Conservation (phyloP, 2,329 filamentous ascomycete genomes). For the Botrytis hyacinthi region DNA sequence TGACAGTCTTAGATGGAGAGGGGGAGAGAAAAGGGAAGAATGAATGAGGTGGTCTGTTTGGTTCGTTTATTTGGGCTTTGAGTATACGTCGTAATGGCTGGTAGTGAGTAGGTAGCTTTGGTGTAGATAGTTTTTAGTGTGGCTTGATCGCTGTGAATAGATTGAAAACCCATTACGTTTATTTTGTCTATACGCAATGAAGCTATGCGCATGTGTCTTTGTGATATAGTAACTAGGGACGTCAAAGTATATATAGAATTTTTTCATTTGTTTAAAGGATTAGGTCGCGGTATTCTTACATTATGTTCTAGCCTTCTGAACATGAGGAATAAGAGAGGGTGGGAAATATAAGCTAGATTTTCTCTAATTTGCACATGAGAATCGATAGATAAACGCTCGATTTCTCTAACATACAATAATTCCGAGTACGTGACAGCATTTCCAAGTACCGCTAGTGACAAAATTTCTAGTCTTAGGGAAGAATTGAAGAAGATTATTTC, state of each 20-base stretch:
- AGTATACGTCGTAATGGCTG: neutral
- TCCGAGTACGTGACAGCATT: neutral
- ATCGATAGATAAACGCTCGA: too few relatives aligned
- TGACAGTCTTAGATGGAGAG: too few relatives aligned
- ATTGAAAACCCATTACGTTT: neutral
- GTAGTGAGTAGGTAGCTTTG: too few relatives aligned
- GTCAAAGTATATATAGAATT: neutral
- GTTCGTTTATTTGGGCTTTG: neutral
- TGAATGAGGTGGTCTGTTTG: too few relatives aligned
- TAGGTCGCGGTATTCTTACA: too few relatives aligned
- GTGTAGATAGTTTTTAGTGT: too few relatives aligned
- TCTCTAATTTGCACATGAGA: neutral
- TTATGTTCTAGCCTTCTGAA: too few relatives aligned
- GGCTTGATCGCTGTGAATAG: neutral
- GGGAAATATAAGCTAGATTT: neutral
- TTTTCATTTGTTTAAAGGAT: neutral
- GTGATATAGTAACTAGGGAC: neutral
- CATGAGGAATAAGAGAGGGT: fast-evolving
- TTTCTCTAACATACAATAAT: neutral
- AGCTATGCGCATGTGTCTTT: fast-evolving
- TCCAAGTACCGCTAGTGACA: too few relatives aligned
- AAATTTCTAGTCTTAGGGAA: too few relatives aligned
- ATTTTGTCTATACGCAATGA: neutral
- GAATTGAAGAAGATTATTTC: neutral
- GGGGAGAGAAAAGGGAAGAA: too few relatives aligned